Conservation (phyloP, 2,329 filamentous ascomycete genomes). For the Pseudocercospora musae region DNA sequence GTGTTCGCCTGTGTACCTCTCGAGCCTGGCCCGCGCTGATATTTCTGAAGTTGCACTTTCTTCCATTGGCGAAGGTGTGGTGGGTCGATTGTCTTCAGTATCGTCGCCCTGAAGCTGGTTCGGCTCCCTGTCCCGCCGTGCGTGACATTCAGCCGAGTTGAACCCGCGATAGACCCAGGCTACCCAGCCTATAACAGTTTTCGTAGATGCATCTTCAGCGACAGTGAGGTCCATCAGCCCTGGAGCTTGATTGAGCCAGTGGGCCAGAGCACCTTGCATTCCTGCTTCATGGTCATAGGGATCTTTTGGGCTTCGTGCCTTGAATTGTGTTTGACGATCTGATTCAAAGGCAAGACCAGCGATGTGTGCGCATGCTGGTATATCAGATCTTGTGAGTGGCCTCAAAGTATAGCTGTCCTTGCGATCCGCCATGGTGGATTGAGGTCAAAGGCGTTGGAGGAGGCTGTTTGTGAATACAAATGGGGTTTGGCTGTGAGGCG, state of each 20-base stretch:
- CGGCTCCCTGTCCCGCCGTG: neutral
- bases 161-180: neutral
- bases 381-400: neutral
- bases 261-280: neutral
- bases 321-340: slow-evolving; percentile 8
- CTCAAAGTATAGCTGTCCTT: neutral
- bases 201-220: neutral
- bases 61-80: neutral
- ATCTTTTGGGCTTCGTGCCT: neutral
- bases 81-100: neutral
- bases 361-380: neutral
- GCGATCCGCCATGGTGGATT: neutral
- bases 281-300: slow-evolving; percentile 2
- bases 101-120: neutral
- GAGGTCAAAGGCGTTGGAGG: neutral
- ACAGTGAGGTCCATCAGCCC: neutral
- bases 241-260: neutral
- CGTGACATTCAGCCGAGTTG: neutral
- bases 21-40: neutral
- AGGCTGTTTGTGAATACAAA: neutral
- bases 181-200: neutral
- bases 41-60: neutral
- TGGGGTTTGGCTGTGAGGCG: neutral
- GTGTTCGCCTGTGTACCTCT: neutral
- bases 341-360: slow-evolving; percentile 1